Conservation (phyloP, 1,284 basidiomycete genomes). For the Heterobasidion irregulare region DNA sequence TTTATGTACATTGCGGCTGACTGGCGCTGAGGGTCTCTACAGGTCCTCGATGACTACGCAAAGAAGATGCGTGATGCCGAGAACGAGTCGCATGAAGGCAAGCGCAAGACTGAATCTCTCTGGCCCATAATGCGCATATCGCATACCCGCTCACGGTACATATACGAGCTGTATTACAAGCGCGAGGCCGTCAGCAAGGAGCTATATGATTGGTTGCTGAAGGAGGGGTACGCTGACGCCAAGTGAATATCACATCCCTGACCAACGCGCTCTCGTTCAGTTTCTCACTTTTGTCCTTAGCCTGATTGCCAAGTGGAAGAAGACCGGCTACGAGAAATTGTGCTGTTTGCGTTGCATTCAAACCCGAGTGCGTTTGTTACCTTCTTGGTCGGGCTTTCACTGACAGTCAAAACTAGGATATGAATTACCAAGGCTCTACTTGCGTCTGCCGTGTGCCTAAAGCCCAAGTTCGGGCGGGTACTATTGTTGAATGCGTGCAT, state of each 20-base stretch:
- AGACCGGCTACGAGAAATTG: slow-evolving; percentile 95
- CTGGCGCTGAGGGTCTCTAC: slow-evolving; percentile 5
- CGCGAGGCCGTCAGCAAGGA: slow-evolving; percentile 91
- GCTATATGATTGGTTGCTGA: slow-evolving; percentile 97
- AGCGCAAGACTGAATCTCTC: slow-evolving; percentile 93
- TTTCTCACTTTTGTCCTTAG: slow-evolving; percentile 31
- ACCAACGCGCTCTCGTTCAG: background rate
- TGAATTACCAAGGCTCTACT: slow-evolving; percentile 99
- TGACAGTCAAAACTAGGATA: slow-evolving; percentile 53
- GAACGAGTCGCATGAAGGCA: slow-evolving; percentile 96
- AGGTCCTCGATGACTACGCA: slow-evolving; percentile 91
- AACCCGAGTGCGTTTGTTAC: slow-evolving; percentile 50
- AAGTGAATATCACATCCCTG: slow-evolving; percentile 59
- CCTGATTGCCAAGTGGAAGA: slow-evolving; percentile 99
- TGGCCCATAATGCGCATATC: slow-evolving; percentile 99
- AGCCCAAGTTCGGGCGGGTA: slow-evolving; percentile 83
- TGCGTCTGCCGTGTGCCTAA: slow-evolving; percentile 98
- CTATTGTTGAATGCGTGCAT: slow-evolving; percentile 95
- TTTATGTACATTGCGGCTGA: background rate
- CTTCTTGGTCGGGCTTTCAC: background rate
- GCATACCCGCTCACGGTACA: slow-evolving; percentile 92
- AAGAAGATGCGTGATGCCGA: slow-evolving; percentile 98
- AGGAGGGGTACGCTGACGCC: slow-evolving; percentile 95
- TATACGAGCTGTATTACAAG: slow-evolving; percentile 99
- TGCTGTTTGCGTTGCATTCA: slow-evolving; percentile 98